These are phyloP conservation scores for Ballota nigra DNA, from an alignment of 257 asterid species.

Conservation along the genomic window DNA sequence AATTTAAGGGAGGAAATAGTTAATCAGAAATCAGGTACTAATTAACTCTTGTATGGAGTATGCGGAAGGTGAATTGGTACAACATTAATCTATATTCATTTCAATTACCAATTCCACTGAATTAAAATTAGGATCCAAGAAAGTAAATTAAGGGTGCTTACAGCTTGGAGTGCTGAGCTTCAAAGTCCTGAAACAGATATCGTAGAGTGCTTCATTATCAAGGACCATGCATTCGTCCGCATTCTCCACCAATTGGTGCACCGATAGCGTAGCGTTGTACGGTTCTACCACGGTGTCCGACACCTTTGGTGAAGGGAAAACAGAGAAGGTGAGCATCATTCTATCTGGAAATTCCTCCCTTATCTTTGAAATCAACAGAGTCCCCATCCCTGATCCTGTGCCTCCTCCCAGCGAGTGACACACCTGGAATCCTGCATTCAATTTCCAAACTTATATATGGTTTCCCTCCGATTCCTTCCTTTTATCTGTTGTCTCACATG, in stretches of 20 bases:
- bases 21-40: no score
- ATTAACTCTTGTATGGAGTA: no score
- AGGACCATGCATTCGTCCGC: slow-evolving; percentile 79
- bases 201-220: slow-evolving; percentile 66
- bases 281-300: slow-evolving; percentile 72
- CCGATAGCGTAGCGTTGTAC: slow-evolving; percentile 62
- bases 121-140: no score
- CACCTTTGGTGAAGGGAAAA: slow-evolving; percentile 71
- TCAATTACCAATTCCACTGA: no score
- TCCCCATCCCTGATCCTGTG: slow-evolving; percentile 71
- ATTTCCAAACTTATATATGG: background rate
- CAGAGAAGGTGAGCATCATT: slow-evolving; percentile 77
- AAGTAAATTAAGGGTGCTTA: slow-evolving; percentile 33
- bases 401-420: slow-evolving; percentile 77
- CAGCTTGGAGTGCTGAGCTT: slow-evolving; percentile 72
- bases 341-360: slow-evolving; percentile 70
- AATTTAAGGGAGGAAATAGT: no score
- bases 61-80: no score
- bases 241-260: slow-evolving; percentile 64
- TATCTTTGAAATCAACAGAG: slow-evolving; percentile 64
- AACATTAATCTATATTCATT: no score
- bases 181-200: slow-evolving; percentile 64
- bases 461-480: no score
- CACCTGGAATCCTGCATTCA: slow-evolving; percentile 67
- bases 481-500: no score